Evolutionary conservation across 148 eudicot genomes (phyloP), one percentile per base, ranked within the genome.

Genomic region (Cornus florida): DNA sequence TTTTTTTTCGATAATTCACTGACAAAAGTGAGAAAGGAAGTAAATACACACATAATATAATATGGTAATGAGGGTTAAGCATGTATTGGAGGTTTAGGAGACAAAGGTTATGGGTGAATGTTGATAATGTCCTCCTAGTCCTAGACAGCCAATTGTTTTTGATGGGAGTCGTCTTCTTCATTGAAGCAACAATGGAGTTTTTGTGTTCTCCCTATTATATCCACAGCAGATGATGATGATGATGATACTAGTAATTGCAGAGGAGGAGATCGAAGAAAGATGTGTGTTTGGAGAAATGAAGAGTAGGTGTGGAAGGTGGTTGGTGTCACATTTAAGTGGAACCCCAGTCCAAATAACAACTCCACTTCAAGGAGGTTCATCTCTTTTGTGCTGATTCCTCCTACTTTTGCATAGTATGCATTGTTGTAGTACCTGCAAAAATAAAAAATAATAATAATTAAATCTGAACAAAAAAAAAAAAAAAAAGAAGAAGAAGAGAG

Each of bases 331-430:
- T 92, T 92, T 77, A 92, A 80, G 65, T 85, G 90, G 80, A 92
- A 92, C 20, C 92, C 91, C 76, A 92, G 73, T 32, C 94, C 94
- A 81, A 92, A 92, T 59, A 92, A 80, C 80, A 92, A 92, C 66
- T 92, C 97, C 80, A 92, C 89, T 78, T 92, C 97, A n/a, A 92
- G 81, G 71, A 89, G 86, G 83, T 92, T 92, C 90, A 92, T 92
- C 77, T 92, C 97, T 67, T 72, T 73, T 46, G 91, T 92, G 87
- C 87, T 92, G 74, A 91, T 92, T 70, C 97, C 97, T 74, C 97
- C 97, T 2, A 92, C 92, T 82, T 88, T 92, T 2, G 94, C 94
- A 83, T 89, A 92, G 57, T 89, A 92, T 70, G 97, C 97, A 79
- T 92, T 92, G 85, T 92, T 92, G 88, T 92, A 92, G 69, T 91